phyloP scores from a whole-genome alignment of 208 protist species.

The Leishmania tarentolae region DNA sequence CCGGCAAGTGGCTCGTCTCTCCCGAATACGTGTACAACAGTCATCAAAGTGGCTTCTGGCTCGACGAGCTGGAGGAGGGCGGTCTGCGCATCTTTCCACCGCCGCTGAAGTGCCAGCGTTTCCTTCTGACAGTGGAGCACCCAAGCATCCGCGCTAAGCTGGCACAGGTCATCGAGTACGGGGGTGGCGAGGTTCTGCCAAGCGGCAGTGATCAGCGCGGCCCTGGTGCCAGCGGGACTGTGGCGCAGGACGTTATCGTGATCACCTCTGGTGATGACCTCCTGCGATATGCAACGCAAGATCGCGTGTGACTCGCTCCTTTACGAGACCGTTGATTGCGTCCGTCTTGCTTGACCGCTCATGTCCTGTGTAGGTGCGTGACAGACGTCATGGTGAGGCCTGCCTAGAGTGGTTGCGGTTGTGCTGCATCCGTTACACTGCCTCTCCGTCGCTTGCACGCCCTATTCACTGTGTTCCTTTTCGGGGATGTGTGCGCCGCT shows the following conservation, averaged over 20 bases:
- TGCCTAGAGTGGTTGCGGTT: background rate
- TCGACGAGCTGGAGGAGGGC: conserved; percentile 77
- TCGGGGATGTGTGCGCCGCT: no score
- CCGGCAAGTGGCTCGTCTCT: conserved; percentile 73
- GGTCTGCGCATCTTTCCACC: conserved; percentile 71
- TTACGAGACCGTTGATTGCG: background rate
- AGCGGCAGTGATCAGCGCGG: conserved; percentile 1
- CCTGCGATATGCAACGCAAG: conserved; percentile 71
- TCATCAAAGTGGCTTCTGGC: conserved; percentile 71
- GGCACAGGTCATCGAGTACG: conserved; percentile 82
- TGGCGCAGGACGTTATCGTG: conserved; percentile 64
- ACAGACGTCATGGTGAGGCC: background rate
- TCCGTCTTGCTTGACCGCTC: background rate
- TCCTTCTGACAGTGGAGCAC: conserved; percentile 68
- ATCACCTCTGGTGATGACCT: conserved; percentile 78
- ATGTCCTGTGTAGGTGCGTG: background rate
- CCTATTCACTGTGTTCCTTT: background rate
- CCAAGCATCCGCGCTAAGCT: conserved; percentile 56
- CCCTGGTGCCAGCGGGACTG: conserved; percentile 1
- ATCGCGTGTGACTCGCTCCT: conserved; percentile 7
- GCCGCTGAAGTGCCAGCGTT: conserved; percentile 72
- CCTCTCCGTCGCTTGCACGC: background rate
- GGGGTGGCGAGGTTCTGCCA: conserved; percentile 70
- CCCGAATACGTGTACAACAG: conserved; percentile 80
- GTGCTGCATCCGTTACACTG: background rate